These are phyloP conservation scores for Zarea fungicola DNA, from an alignment of 2,329 filamentous ascomycete genomes.

Conservation along the genomic window DNA sequence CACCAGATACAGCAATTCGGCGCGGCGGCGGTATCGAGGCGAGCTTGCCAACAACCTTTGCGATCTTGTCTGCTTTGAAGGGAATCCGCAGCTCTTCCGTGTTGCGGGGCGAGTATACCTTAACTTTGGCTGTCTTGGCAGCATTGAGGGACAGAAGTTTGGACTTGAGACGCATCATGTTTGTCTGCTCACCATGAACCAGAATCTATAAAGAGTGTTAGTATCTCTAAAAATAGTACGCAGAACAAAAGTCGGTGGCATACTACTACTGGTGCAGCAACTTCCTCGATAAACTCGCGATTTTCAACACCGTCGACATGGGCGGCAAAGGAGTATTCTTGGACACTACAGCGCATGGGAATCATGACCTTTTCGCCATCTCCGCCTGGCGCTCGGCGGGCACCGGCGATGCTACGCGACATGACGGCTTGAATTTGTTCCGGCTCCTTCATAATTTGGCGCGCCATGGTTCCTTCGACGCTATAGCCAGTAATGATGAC, in stretches of 20 bases:
- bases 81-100: slow-evolving; percentile 93
- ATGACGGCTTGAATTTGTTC: slow-evolving; percentile 94
- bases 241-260: slow-evolving; percentile 28
- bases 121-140: slow-evolving; percentile 72
- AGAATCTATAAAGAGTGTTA: slow-evolving; percentile 59
- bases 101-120: slow-evolving; percentile 90
- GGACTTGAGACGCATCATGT: slow-evolving; percentile 96
- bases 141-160: slow-evolving; percentile 90
- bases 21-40: slow-evolving; percentile 71
- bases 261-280: slow-evolving; percentile 86
- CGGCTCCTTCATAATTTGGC: slow-evolving; percentile 90
- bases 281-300: slow-evolving; percentile 92
- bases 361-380: slow-evolving; percentile 89
- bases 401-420: slow-evolving; percentile 62
- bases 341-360: slow-evolving; percentile 83
- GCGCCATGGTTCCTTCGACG: slow-evolving; percentile 97
- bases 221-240: background rate
- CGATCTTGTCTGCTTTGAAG: slow-evolving; percentile 91
- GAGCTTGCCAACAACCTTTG: slow-evolving; percentile 91
- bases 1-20: slow-evolving; percentile 22
- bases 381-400: slow-evolving; percentile 55
- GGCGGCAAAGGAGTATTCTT: slow-evolving; percentile 92
- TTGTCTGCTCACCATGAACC: slow-evolving; percentile 94
- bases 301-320: slow-evolving; percentile 97
- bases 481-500: slow-evolving; percentile 98